Conservation (phyloP, 169 alveolate species). For the Cystoisospora suis region DNA sequence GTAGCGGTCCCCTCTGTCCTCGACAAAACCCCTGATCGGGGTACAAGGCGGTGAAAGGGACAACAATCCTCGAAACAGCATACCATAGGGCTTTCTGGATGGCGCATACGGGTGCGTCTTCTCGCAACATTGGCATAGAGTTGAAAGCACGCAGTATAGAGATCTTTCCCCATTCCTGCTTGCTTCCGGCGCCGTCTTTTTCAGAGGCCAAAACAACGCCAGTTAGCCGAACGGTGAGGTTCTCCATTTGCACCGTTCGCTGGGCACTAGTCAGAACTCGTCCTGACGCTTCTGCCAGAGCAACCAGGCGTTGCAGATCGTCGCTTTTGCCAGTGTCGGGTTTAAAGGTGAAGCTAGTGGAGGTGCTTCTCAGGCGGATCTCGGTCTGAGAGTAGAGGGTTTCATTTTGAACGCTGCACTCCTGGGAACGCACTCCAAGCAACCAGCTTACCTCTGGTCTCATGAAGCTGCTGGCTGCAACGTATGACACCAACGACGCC, state of each 20-base stretch:
- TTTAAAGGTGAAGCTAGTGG: too few species aligned
- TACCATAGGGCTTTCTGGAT: neutral
- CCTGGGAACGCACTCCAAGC: too few species aligned
- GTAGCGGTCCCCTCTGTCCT: too few species aligned
- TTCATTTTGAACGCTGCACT: too few species aligned
- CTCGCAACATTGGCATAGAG: slow-evolving; percentile 15
- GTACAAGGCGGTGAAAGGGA: too few species aligned
- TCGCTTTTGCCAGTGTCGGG: neutral
- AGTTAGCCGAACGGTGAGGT: neutral
- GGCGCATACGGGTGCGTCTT: slow-evolving; percentile 18
- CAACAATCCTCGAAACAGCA: too few species aligned
- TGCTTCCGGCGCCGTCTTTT: neutral
- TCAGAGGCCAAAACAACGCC: neutral
- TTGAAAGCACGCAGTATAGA: neutral
- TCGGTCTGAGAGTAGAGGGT: too few species aligned
- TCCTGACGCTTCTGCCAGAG: neutral
- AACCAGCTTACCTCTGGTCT: neutral
- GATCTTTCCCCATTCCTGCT: neutral
- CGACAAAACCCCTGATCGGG: too few species aligned
- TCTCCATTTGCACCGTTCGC: neutral
- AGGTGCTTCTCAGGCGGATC: too few species aligned
- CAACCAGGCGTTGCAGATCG: neutral
- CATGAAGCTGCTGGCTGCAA: neutral
- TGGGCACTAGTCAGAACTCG: neutral
- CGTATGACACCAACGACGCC: neutral